These are phyloP conservation scores for Eucalyptus rudis DNA, from an alignment of 345 rosid species.

Conservation along the genomic window DNA sequence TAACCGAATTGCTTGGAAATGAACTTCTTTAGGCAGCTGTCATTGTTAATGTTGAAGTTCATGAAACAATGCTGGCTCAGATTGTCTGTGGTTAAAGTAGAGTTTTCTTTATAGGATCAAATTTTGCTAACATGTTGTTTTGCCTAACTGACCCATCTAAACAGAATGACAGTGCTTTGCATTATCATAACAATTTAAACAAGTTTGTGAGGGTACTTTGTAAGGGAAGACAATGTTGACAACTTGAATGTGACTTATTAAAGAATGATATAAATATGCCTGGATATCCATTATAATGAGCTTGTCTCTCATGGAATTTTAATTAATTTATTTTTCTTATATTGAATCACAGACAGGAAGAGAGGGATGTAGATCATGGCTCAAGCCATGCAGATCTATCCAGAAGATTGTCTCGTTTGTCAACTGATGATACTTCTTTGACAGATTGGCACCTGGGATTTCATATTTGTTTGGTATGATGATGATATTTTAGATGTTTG, in stretches of 20 bases:
- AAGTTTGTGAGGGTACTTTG: neutral
- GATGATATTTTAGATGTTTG: neutral
- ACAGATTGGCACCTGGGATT: constrained; percentile 97
- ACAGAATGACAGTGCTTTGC: neutral
- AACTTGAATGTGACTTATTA: neutral
- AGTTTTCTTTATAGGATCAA: neutral
- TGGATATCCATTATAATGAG: neutral
- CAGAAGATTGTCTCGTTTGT: constrained; percentile 52
- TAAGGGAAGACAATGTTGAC: neutral
- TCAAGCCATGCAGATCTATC: constrained; percentile 47
- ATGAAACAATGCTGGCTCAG: neutral
- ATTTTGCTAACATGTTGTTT: neutral
- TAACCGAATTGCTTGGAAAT: neutral
- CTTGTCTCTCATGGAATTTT: neutral
- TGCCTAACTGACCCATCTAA: neutral
- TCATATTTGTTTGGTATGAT: constrained; percentile 69
- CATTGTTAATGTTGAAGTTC: neutral
- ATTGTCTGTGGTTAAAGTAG: neutral
- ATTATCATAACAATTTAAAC: neutral
- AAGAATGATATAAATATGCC: neutral
- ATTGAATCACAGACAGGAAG: constrained; percentile 65
- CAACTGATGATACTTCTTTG: constrained; percentile 64
- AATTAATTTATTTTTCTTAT: neutral
- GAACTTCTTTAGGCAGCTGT: neutral
- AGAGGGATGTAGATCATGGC: constrained; percentile 43